phyloP scores from a whole-genome alignment of 1,139 yeast species.

The Yamadazyma trypodendri region DNA sequence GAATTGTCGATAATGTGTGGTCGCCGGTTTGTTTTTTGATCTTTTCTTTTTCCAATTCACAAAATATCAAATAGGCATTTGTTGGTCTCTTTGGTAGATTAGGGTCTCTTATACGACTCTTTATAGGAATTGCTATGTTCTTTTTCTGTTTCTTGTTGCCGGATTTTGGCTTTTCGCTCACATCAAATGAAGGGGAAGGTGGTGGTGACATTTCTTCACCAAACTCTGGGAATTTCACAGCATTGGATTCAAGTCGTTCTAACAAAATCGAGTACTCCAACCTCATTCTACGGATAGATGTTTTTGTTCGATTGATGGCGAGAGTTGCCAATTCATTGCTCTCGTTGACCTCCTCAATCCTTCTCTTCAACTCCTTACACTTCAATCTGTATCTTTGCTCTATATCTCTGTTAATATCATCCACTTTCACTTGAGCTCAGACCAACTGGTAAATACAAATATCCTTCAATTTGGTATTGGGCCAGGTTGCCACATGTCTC shows the following conservation, averaged over 20 bases:
- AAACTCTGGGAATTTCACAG: constrained; percentile 34
- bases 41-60: constrained; percentile 81
- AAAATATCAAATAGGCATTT: constrained; percentile 82
- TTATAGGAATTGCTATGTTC: constrained; percentile 9
- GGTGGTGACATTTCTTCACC: constrained; percentile 46
- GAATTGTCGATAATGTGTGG: constrained; percentile 12
- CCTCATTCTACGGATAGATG: constrained; percentile 74
- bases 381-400: constrained; percentile 54
- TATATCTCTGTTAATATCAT: constrained; percentile 11
- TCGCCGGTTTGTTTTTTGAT: constrained; percentile 41
- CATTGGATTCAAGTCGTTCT: constrained; percentile 72
- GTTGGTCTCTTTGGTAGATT: constrained; percentile 86
- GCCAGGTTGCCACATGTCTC: background rate
- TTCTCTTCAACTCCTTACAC: constrained; percentile 68
- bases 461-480: too few relatives aligned
- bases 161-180: constrained; percentile 25
- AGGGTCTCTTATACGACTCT: constrained; percentile 59
- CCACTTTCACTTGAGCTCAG: background rate
- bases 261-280: constrained; percentile 78
- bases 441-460: constrained; percentile 1
- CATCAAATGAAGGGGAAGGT: constrained; percentile 38
- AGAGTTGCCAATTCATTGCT: constrained; percentile 77
- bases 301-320: constrained; percentile 76
- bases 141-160: constrained; percentile 21
- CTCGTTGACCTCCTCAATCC: constrained; percentile 74